Evolutionary conservation across 176 grass and related monocot species (phyloP).

Genomic region (Avena insularis): DNA sequence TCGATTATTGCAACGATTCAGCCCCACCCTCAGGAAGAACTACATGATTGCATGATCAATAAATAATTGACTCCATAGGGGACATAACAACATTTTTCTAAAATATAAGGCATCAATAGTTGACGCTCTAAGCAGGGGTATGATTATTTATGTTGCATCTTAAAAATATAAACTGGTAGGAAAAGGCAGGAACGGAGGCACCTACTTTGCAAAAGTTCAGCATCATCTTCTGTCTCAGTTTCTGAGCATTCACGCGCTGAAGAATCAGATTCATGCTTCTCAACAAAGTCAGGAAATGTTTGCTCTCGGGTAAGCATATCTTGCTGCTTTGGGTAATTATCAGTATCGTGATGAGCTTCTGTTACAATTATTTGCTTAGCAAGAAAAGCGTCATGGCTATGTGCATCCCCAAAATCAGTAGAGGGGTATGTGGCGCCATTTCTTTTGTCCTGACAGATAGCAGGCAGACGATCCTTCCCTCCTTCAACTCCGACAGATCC

Average conservation of each 20-base stretch:
- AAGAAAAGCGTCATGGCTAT: conserved; percentile 46
- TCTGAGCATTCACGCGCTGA: conserved; percentile 59
- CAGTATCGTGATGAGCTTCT: conserved; percentile 45
- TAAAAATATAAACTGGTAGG: conserved; percentile 14
- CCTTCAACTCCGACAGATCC: conserved; percentile 43
- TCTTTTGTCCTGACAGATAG: conserved; percentile 35
- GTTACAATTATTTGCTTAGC: conserved; percentile 38
- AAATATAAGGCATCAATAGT: conserved; percentile 22
- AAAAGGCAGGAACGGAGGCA: conserved; percentile 4
- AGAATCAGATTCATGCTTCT: conserved; percentile 52
- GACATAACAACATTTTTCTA: conserved; percentile 19
- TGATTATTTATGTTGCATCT: not conserved
- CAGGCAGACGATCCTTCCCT: conserved; percentile 38
- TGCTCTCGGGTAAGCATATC: conserved; percentile 50
- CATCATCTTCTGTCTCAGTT: conserved; percentile 66
- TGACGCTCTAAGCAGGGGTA: conserved; percentile 5
- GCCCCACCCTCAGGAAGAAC: not conserved
- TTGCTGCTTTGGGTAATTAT: conserved; percentile 45
- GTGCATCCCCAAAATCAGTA: conserved; percentile 54
- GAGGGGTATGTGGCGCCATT: conserved; percentile 52
- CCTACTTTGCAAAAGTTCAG: conserved; percentile 53
- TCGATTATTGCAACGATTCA: conserved; percentile 12
- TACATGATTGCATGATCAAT: conserved; percentile 29
- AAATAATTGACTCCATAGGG: not conserved
- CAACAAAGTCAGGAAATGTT: conserved; percentile 48